Evolutionary conservation across 768 basidiomycete species (phyloP).

Genomic region (Boletus sensibilis): DNA sequence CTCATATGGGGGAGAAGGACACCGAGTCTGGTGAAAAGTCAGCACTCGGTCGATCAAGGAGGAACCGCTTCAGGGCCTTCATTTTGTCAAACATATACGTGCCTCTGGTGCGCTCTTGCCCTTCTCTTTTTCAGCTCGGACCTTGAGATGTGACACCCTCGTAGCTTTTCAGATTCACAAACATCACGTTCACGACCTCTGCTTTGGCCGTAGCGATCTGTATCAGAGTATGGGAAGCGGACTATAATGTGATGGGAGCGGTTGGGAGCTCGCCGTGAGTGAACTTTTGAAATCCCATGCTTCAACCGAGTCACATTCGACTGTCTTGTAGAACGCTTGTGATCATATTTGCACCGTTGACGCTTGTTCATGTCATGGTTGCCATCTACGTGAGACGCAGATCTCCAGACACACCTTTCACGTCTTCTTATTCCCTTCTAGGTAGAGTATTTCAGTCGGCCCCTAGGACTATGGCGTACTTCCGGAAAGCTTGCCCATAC

Average conservation of each 20-base stretch:
- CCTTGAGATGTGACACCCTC: conserved; percentile 10
- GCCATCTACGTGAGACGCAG: conserved; percentile 72
- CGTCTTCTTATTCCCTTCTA: conserved; percentile 32
- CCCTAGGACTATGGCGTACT: conserved; percentile 89
- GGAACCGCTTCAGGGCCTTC: conserved; percentile 59
- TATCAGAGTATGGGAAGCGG: conserved; percentile 60
- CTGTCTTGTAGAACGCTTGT: conserved; percentile 58
- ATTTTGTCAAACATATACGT: conserved; percentile 75
- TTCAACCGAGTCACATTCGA: not conserved
- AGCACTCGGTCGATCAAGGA: conserved; percentile 32
- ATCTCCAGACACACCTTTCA: conserved; percentile 5
- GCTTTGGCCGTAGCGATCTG: conserved; percentile 78
- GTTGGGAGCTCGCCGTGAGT: conserved; percentile 82
- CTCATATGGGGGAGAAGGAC: conserved; percentile 21
- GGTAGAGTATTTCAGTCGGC: conserved; percentile 92
- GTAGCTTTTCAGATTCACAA: conserved; percentile 82
- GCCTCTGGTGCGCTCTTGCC: conserved; percentile 57
- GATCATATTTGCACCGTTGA: conserved; percentile 82
- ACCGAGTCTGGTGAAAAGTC: conserved; percentile 31
- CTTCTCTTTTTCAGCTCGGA: not conserved
- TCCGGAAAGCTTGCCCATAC: conserved; percentile 86
- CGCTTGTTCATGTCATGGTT: conserved; percentile 79
- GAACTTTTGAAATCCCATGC: not conserved
- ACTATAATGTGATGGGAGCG: conserved; percentile 55
- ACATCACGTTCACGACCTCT: conserved; percentile 77